A percentile compares a stretch with the other conserved stretches of the same genome.
These are phyloP conservation scores for Prunus mira DNA, from an alignment of 306 rosid species.

Conservation along the genomic window DNA sequence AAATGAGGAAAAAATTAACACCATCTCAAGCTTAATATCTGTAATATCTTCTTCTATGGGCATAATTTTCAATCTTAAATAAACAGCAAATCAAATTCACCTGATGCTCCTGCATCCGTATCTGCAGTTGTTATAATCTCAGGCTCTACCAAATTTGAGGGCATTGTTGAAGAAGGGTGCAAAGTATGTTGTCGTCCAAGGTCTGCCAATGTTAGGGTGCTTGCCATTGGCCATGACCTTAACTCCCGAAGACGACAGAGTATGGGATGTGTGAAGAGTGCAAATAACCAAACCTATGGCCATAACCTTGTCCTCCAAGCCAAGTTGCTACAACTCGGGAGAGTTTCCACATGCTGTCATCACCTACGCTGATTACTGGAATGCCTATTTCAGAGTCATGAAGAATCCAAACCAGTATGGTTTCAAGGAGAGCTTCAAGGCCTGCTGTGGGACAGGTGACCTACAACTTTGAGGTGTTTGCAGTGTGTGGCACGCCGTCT, in stretches of 20 bases:
- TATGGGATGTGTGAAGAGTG: constrained; percentile 73
- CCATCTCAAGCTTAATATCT: background rate
- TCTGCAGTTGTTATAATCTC: constrained; percentile 88
- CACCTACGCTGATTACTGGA: constrained; percentile 73
- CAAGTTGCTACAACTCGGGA: constrained; percentile 49
- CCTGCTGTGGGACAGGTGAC: constrained; percentile 75
- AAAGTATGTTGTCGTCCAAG: constrained; percentile 74
- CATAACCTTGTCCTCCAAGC: constrained; percentile 54
- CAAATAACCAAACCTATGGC: constrained; percentile 49
- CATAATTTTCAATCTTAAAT: background rate
- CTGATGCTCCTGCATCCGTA: constrained; percentile 62
- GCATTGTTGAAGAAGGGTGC: constrained; percentile 72
- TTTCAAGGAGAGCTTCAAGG: constrained; percentile 54
- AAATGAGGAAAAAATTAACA: constrained; percentile 2
- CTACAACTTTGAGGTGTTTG: constrained; percentile 48
- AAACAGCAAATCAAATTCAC: constrained; percentile 39
- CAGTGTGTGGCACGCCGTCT: constrained; percentile 59
- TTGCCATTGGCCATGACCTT: constrained; percentile 61
- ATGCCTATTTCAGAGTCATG: constrained; percentile 59
- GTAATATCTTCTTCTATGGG: background rate
- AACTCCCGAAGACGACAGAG: constrained; percentile 51
- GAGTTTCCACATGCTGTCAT: constrained; percentile 63
- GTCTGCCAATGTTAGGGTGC: constrained; percentile 77
- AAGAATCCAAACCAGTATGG: constrained; percentile 51
- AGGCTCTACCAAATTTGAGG: constrained; percentile 61